Conservation (phyloP, 305 asterid genomes). For the Plantago rigida region DNA sequence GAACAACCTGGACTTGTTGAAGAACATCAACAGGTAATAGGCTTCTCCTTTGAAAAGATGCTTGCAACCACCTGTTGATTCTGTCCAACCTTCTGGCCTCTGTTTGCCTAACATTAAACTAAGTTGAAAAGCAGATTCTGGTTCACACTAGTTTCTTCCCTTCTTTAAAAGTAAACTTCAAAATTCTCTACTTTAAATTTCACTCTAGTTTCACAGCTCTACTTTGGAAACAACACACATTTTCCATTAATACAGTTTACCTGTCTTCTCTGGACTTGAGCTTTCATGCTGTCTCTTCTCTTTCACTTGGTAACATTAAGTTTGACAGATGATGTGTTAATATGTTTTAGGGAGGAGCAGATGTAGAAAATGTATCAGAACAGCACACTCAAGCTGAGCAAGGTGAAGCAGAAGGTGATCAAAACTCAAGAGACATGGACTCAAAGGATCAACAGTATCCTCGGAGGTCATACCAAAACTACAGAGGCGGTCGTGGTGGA, state of each 20-base stretch:
- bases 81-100: no score
- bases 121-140: no score
- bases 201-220: no score
- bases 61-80: background rate
- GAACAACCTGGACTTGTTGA: constrained; percentile 27
- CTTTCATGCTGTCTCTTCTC: no score
- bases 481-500: constrained; percentile 27
- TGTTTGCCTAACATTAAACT: no score
- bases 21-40: constrained; percentile 35
- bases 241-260: no score
- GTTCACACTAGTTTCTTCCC: background rate
- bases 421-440: constrained; percentile 29
- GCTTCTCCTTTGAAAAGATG: background rate
- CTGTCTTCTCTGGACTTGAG: background rate
- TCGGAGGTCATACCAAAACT: constrained; percentile 23
- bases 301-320: background rate
- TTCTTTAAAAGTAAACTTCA: background rate
- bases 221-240: no score
- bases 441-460: constrained; percentile 19
- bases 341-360: constrained; percentile 7
- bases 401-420: constrained; percentile 22
- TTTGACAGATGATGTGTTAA: background rate
- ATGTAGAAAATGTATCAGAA: constrained; percentile 15
- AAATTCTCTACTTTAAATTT: background rate
- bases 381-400: constrained; percentile 25